Base-by-base conservation (phyloP, 352 stramenopile genomes). In the Phytopythium vexans region DNA sequence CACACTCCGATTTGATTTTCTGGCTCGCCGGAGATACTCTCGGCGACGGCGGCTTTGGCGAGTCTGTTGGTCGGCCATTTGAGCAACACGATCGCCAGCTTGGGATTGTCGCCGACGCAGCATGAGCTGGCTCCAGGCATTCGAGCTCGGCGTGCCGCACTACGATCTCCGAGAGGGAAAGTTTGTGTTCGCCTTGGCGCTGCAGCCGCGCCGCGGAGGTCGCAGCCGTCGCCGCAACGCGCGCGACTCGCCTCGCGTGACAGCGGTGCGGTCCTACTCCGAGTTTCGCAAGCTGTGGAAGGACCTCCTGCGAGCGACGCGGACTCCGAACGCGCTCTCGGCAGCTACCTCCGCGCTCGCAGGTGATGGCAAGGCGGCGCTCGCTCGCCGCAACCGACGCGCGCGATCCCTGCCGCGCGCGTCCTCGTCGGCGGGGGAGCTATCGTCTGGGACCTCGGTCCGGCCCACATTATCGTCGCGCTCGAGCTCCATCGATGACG, bases 211-310 rank as follows among this genome's bases (percentile, higher is more conserved):
- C 6, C 40, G 56, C 7, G 52, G 62, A 48, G 53, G 58, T 49
- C 60, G 66, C 39, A 49, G 41, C 40, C 62, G 55, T 15, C 54
- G 37, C 0, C 60, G 53, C 6, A 33, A 54, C 3, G 8, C n/a
- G 41, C 41, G 16, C 11, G 12, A 36, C 12, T 33, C 41, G 9
- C 50, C 59, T 3, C 54, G 53, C 35, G 57, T 74, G 38, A 68
- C 64, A 4, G 64, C 64, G 11, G 53, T 62, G 46, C 76, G 72
- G 14, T 87, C 76, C 6, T 85, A 85, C 62, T 85, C 73, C 0
- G 66, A 87, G 52, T 87, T 87, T 38, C 76, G 76, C 16, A 64
- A 62, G 41, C 68, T 87, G 41, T 85, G 73, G 73, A 80, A 66
- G 46, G 69, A 79, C 27, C 46, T 87, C 38, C 54, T 68, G 41